Evolutionary conservation across 2,329 filamentous ascomycete genomes (phyloP), one percentile per base, ranked within the genome.

Genomic region (Hypoxylon sp.): DNA sequence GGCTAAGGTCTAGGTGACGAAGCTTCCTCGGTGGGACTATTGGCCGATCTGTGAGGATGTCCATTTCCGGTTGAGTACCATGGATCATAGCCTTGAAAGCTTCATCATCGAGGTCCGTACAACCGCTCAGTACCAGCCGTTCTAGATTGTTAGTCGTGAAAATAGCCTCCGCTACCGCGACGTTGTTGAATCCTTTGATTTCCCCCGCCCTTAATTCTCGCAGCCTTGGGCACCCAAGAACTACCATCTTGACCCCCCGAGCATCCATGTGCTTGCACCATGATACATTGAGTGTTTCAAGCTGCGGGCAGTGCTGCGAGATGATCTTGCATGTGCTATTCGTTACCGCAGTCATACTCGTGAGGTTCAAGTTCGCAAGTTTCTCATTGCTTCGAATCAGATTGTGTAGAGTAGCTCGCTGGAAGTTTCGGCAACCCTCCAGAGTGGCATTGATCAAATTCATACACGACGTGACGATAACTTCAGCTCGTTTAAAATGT

Each of bases 201-300:
- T 97, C 93, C 48, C 92, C 90, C 8, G 91, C 93, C 62, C 93
- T 87, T 28, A 99, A 82, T 72, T 98, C 94, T 56, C 83, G 90
- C 57, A 99, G 80, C 55, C 84, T 89, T 0, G 85, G 82, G 74
- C 96, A 98, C 1, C 85, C 85, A 64, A 91, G 83, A 0, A 97
- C 81, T 1, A 99, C 85, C 53, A 86, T 85, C 68, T 85, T 87
- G 56, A 98, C 81, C 3, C 93, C 94, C 11, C 86, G 83, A 7
- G 92, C 91, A 73, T 96, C 91, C 75, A 97, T 88, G 65, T 93
- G 91, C 70, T 89, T 89, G 80, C 96, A 99, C 93, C 95, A 98
- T 0, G 93, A 97, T 18, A 98, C 87, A 73, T 97, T 96, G 69
- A 98, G 85, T 58, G 87, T 85, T 77, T 97, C 90, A n/a, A 99